Conservation (phyloP, 768 basidiomycete species). For the Psilocybe cubensis region DNA sequence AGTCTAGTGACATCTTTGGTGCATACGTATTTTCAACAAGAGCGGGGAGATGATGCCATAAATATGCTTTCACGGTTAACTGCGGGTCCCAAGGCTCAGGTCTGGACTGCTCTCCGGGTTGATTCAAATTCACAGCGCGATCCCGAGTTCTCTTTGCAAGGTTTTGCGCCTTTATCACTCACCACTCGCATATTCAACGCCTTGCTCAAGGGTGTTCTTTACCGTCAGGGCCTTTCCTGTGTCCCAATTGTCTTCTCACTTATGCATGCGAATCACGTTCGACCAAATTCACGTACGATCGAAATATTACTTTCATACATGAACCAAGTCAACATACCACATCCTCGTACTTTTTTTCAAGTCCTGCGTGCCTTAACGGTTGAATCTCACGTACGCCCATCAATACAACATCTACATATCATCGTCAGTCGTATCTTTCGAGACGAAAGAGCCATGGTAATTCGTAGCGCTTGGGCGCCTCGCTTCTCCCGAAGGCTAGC, state of each 20-base stretch:
- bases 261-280: slow-evolving; percentile 56
- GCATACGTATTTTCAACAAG: slow-evolving; percentile 53
- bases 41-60: slow-evolving; percentile 53
- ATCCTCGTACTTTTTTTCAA: slow-evolving; percentile 50
- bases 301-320: slow-evolving; percentile 60
- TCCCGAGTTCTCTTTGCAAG: slow-evolving; percentile 15
- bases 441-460: slow-evolving; percentile 48
- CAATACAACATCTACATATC: slow-evolving; percentile 60
- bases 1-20: slow-evolving; percentile 57
- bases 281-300: slow-evolving; percentile 56
- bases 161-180: slow-evolving; percentile 34
- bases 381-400: slow-evolving; percentile 43
- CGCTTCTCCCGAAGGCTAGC: slow-evolving; percentile 26
- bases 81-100: slow-evolving; percentile 28
- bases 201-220: slow-evolving; percentile 54
- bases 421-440: slow-evolving; percentile 57
- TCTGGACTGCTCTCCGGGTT: slow-evolving; percentile 28
- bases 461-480: slow-evolving; percentile 47
- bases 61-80: slow-evolving; percentile 54
- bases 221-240: slow-evolving; percentile 49
- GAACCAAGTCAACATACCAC: slow-evolving; percentile 41
- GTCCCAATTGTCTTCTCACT: slow-evolving; percentile 51
- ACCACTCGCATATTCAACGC: slow-evolving; percentile 63
- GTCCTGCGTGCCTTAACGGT: slow-evolving; percentile 47
- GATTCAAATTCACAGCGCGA: background rate